Percentiles rank a stretch among this genome's conserved stretches.
Conservation (phyloP, 1,284 basidiomycete genomes). For the Sphagnurus paluster region DNA sequence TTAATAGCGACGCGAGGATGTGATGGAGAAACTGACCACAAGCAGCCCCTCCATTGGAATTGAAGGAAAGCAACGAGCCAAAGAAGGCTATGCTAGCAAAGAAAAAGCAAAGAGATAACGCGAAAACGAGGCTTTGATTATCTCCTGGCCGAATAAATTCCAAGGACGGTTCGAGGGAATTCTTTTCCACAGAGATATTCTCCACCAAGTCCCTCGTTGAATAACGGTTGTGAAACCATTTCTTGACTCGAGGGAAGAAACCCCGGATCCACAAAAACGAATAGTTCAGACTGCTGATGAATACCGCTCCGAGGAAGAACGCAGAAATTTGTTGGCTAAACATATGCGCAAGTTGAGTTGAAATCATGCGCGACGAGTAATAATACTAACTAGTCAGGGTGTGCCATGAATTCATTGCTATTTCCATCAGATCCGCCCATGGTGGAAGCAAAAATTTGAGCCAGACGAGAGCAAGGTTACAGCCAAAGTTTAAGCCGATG, state of each 20-base stretch:
- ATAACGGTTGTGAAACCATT: conserved; percentile 4
- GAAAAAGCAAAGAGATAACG: conserved; percentile 44
- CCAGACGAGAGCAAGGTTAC: background rate
- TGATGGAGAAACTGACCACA: conserved; percentile 37
- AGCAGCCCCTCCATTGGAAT: conserved; percentile 27
- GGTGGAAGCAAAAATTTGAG: background rate
- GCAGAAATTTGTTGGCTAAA: conserved; percentile 40
- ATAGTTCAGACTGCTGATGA: conserved; percentile 42
- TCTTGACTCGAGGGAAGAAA: conserved; percentile 11
- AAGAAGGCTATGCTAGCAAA: conserved; percentile 46
- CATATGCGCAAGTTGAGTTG: background rate
- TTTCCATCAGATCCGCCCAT: conserved; percentile 3
- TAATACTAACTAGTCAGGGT: conserved; percentile 11
- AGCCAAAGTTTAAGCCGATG: too few species aligned
- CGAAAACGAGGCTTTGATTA: conserved; percentile 32
- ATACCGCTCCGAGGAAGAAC: conserved; percentile 54
- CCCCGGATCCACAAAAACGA: conserved; percentile 22
- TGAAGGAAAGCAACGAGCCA: conserved; percentile 40
- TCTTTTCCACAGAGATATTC: conserved; percentile 9
- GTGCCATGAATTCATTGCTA: conserved; percentile 12
- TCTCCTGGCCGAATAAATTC: conserved; percentile 3
- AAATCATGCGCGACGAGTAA: background rate
- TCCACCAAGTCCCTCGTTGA: conserved; percentile 4
- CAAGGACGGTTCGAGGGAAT: conserved; percentile 8
- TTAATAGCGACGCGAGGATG: too few species aligned